These are phyloP conservation scores for Cercospora nicotianae DNA, from an alignment of 2,329 filamentous ascomycete genomes.

Conservation along the genomic window DNA sequence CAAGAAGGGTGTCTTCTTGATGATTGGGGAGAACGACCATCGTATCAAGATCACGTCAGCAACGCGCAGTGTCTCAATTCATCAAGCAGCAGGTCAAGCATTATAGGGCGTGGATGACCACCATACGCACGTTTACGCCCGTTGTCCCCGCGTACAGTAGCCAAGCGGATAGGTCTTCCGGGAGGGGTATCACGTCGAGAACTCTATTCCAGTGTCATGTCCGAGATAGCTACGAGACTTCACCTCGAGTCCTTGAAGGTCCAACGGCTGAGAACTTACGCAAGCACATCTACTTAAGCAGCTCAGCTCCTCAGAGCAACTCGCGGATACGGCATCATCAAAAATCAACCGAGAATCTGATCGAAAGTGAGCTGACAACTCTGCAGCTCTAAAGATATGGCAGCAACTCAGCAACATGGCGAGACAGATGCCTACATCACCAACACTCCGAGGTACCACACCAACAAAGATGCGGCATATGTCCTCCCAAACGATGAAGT, in stretches of 20 bases:
- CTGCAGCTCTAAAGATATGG: not conserved
- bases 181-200: not conserved
- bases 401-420: not conserved
- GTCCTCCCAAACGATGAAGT: constrained; percentile 22
- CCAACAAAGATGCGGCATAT: constrained; percentile 17
- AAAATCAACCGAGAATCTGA: not conserved
- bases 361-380: not conserved
- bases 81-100: not conserved
- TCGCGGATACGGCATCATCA: not conserved
- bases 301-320: not conserved
- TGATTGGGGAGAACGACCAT: not conserved
- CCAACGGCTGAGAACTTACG: not conserved
- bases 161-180: not conserved
- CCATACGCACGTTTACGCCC: not conserved
- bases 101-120: not conserved
- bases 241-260: not conserved
- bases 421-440: constrained; percentile 7
- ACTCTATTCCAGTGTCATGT: constrained; percentile 2
- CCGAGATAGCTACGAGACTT: not conserved
- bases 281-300: not conserved
- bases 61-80: not conserved
- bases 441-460: constrained; percentile 15
- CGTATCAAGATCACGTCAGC: not conserved
- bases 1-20: too few species aligned
- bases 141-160: not conserved